A percentile compares a stretch with the other conserved stretches of the same genome.
Evolutionary conservation across 768 basidiomycete species (phyloP).

Genomic region (Hericium coralloides): DNA sequence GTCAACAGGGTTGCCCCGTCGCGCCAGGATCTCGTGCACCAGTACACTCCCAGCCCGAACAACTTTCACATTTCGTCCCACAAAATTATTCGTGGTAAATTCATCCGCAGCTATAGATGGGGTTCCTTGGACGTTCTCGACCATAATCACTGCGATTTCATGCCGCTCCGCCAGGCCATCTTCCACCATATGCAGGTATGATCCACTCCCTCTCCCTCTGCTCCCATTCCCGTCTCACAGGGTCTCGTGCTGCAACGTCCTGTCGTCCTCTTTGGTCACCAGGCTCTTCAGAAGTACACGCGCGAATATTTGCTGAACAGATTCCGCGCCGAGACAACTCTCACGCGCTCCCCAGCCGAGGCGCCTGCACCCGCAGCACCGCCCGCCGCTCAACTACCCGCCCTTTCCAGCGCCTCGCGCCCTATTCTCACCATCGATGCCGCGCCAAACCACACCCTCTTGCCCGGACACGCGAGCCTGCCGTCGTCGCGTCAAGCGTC

Average conservation of each 20-base stretch:
- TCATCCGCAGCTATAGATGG: slow-evolving; percentile 73
- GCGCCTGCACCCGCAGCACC: slow-evolving; percentile 2
- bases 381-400: slow-evolving; percentile 35
- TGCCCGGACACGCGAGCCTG: slow-evolving; percentile 16
- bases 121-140: slow-evolving; percentile 77
- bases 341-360: background rate
- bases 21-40: slow-evolving; percentile 64
- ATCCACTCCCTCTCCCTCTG: slow-evolving; percentile 12
- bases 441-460: slow-evolving; percentile 3
- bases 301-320: slow-evolving; percentile 76
- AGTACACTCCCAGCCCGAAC: slow-evolving; percentile 49
- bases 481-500: slow-evolving; percentile 34
- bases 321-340: slow-evolving; percentile 43
- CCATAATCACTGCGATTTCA: slow-evolving; percentile 72
- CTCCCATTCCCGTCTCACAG: slow-evolving; percentile 6
- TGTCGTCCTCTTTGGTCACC: slow-evolving; percentile 13
- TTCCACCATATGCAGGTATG: slow-evolving; percentile 86
- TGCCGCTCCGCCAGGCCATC: slow-evolving; percentile 65
- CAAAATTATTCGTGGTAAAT: slow-evolving; percentile 53
- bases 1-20: slow-evolving; percentile 47
- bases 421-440: slow-evolving; percentile 14
- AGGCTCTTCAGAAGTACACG: slow-evolving; percentile 84
- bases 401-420: slow-evolving; percentile 7
- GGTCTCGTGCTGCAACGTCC: background rate
- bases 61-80: slow-evolving; percentile 24